Evolutionary conservation across 1,139 yeast species (phyloP).

Genomic region (Debaryomycetaceae sp.): DNA sequence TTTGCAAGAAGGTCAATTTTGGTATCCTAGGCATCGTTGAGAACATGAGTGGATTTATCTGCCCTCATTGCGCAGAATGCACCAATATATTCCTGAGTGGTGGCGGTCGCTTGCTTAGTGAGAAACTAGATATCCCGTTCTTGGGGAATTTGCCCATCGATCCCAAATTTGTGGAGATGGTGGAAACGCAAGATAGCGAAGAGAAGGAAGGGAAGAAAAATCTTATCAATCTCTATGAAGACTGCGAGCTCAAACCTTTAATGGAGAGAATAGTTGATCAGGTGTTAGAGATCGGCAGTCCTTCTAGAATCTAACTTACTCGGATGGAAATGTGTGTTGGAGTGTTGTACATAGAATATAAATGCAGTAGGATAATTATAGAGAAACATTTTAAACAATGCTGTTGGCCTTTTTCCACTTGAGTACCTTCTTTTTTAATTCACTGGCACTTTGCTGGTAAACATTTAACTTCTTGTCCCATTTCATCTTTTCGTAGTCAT

Average conservation of each 20-base stretch:
- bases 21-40: slow-evolving; percentile 42
- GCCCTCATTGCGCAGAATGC: slow-evolving; percentile 83
- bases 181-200: slow-evolving; percentile 54
- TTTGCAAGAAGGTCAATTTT: slow-evolving; percentile 44
- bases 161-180: slow-evolving; percentile 81
- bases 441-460: slow-evolving; percentile 83
- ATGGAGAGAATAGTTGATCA: slow-evolving; percentile 50
- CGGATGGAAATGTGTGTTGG: background rate
- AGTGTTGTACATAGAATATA: slow-evolving; percentile 1
- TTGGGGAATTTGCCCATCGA: slow-evolving; percentile 91
- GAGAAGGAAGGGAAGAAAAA: slow-evolving; percentile 13
- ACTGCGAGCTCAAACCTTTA: slow-evolving; percentile 41
- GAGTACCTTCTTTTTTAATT: slow-evolving; percentile 61
- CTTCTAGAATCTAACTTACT: slow-evolving; percentile 21
- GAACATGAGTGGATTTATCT: slow-evolving; percentile 49
- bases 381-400: slow-evolving; percentile 11
- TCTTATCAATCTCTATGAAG: slow-evolving; percentile 35
- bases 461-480: slow-evolving; percentile 86
- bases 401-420: slow-evolving; percentile 60
- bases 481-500: slow-evolving; percentile 83
- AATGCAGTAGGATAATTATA: slow-evolving; percentile 3
- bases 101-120: slow-evolving; percentile 79
- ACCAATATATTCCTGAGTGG: slow-evolving; percentile 91
- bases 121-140: slow-evolving; percentile 57
- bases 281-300: slow-evolving; percentile 35